These are phyloP conservation scores for Allantophomopsis lycopodina DNA, from an alignment of 2,329 filamentous ascomycete species.

Conservation along the genomic window DNA sequence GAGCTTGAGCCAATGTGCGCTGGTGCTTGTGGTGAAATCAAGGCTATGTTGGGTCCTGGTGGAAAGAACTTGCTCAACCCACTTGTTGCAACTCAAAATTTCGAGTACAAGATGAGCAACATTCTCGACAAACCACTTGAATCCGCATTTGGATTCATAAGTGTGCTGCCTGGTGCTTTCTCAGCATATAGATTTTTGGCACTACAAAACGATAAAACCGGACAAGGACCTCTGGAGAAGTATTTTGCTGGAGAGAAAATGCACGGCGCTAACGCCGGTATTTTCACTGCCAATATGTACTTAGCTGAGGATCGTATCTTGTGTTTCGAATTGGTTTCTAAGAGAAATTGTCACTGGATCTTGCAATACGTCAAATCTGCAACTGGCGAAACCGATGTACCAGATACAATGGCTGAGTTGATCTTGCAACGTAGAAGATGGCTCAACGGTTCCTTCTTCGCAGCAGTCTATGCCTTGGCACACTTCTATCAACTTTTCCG, in stretches of 20 bases:
- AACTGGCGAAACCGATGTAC: constrained; percentile 92
- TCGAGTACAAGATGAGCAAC: constrained; percentile 99
- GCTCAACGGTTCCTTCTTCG: constrained; percentile 98
- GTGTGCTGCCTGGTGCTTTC: constrained; percentile 90
- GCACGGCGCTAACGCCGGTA: constrained; percentile 75
- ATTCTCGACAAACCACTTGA: constrained; percentile 97
- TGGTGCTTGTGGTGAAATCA: constrained; percentile 96
- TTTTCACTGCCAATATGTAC: constrained; percentile 99
- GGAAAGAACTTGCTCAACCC: constrained; percentile 88
- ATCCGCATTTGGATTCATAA: constrained; percentile 95
- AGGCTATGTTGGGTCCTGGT: constrained; percentile 79
- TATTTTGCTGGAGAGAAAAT: constrained; percentile 97
- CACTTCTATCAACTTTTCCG: constrained; percentile 96
- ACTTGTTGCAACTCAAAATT: constrained; percentile 91
- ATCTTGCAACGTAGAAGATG: constrained; percentile 92
- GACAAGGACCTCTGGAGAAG: constrained; percentile 83
- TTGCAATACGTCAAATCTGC: constrained; percentile 97
- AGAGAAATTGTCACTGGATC: constrained; percentile 95
- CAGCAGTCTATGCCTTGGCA: constrained; percentile 84
- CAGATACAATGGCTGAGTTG: constrained; percentile 84
- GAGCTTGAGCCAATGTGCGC: constrained; percentile 96
- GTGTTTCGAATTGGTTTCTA: constrained; percentile 95
- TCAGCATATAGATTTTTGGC: constrained; percentile 96
- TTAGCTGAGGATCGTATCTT: constrained; percentile 97
- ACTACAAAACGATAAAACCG: constrained; percentile 91